Percentiles rank a stretch among this genome's conserved stretches.
These are phyloP conservation scores for Cordyceps farinosa DNA, from an alignment of 2,329 filamentous ascomycete species.

Conservation along the genomic window DNA sequence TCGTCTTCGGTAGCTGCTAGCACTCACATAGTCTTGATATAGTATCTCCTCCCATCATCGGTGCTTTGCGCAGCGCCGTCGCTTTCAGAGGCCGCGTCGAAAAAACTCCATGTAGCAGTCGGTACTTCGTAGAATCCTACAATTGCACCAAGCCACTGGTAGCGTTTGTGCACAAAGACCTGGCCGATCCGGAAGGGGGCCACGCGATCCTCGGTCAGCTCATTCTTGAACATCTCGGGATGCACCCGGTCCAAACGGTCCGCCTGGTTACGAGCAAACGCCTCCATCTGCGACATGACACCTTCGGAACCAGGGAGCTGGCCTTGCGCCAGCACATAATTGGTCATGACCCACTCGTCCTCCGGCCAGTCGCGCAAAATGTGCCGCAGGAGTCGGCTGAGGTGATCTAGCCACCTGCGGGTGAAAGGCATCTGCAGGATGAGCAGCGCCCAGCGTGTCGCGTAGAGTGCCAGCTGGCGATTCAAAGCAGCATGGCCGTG, in stretches of 20 bases:
- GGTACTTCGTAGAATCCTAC: slow-evolving; percentile 56
- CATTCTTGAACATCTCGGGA: slow-evolving; percentile 35
- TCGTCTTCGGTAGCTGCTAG: background rate
- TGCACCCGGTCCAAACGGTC: slow-evolving; percentile 38
- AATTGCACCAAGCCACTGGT: slow-evolving; percentile 75
- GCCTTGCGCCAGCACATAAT: slow-evolving; percentile 62
- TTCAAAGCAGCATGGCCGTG: slow-evolving; percentile 40
- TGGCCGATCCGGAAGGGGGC: slow-evolving; percentile 68
- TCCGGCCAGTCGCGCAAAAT: slow-evolving; percentile 43
- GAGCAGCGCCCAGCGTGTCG: slow-evolving; percentile 67
- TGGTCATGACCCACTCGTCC: slow-evolving; percentile 68
- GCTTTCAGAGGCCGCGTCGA: slow-evolving; percentile 5
- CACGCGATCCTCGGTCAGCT: slow-evolving; percentile 21
- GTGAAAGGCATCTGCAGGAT: slow-evolving; percentile 48
- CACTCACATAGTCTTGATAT: slow-evolving; percentile 76
- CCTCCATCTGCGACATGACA: slow-evolving; percentile 18
- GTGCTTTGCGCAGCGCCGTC: background rate
- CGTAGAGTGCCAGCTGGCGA: slow-evolving; percentile 61
- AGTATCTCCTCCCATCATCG: slow-evolving; percentile 65
- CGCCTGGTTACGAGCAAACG: slow-evolving; percentile 25
- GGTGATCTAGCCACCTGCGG: slow-evolving; percentile 55
- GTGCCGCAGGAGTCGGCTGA: slow-evolving; percentile 57
- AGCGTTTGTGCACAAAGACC: slow-evolving; percentile 78
- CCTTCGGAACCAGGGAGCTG: slow-evolving; percentile 30
- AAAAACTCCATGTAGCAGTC: background rate